Base-by-base conservation (phyloP, 1,284 basidiomycete genomes). In the Heterobasidion occidentale region DNA sequence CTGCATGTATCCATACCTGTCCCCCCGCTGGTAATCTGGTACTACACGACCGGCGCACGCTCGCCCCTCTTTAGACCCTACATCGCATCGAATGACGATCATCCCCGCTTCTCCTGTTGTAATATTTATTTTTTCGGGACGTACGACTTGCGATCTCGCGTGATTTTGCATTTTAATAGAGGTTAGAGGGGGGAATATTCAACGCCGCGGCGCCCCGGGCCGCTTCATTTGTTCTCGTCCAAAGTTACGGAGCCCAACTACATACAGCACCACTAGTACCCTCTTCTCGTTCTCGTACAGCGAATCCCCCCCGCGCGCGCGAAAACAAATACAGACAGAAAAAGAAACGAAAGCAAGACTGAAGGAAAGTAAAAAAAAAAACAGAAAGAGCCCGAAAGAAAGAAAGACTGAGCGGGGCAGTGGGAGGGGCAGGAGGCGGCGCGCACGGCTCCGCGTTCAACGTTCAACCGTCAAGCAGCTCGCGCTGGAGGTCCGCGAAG, bases 401-500 rank as follows among this genome's bases (percentile, higher is more conserved):
- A 3, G 27, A 27, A 27, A 27, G 27, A 5, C 27, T 27, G 27
- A 27, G 27, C 27, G 27, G 27, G 27, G 27, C 27, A 5, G 27
- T 5, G 27, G 27, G 27, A 27, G 27, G 27, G 5, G 27, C 27
- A 27, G 27, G 27, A 27, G 27, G 27, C 27, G 27, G 27, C 27
- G 27, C 27, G 27, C 27, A 5, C 27, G 27, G 27, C 27, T 27
- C 27, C 27, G 27, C 27, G 27, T 5, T 42, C 38, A 42, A 7
- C 27, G 27, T 5, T 42, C 38, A 42, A 7, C 38, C 38, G 38
- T 74, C 73, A 58, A 88, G 68, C 61, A 92, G 78, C 65, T 92
- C 89, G 62, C 77, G 81, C 34, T 78, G 72, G 71, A 91, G 79
- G 62, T 93, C 89, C 19, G 87, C 86, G 68, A 89, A 90, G 20